Base-by-base conservation (phyloP, 2,329 filamentous ascomycete genomes). In the Xylariaceae sp. region DNA sequence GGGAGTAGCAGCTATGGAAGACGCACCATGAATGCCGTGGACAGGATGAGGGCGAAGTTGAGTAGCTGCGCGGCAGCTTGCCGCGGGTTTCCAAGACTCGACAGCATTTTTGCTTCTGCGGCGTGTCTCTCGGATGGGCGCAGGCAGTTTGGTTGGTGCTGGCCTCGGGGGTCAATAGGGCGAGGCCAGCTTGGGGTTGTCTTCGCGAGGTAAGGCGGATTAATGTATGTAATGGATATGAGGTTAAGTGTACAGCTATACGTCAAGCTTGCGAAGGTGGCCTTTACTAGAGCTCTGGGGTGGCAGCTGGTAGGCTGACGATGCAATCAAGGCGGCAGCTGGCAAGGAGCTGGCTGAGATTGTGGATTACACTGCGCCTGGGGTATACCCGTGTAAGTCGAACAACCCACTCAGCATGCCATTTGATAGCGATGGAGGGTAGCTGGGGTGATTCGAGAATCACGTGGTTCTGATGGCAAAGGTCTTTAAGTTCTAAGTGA, bases 31-130 rank as follows among this genome's bases (percentile, higher is more conserved):
- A 95, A 95, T 1, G 90, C 89, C 2, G 88, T 93, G 9, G 85
- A 89, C 38, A 95, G 79, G 48, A 95, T 88, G 49, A 96, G 80
- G 42, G 83, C 89, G 64, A 96, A 95, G 69, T 94, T 95, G 61
- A 95, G 80, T 53, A 91, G 66, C 73, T 95, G 89, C 37, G 81
- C 76, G 56, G 89, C 82, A 41, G 86, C 76, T 64, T 94, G 88
- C 65, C 89, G 85, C 51, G 87, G 85, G 65, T 88, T 89, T 45
- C 73, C 69, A 50, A 94, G 72, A 50, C 74, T 68, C 34, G 82
- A 79, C 50, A 91, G 59, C 86, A 90, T 90, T 44, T n/a, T n/a
- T n/a, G n/a, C n/a, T n/a, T n/a, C 41, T 68, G 22, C 11, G 22
- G 22, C 6, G 6, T 26, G 22, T 26, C 6, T 6, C 22, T 26